phyloP scores from a whole-genome alignment of 2,329 filamentous ascomycete genomes.

The Raffaelea ambrosiae region DNA sequence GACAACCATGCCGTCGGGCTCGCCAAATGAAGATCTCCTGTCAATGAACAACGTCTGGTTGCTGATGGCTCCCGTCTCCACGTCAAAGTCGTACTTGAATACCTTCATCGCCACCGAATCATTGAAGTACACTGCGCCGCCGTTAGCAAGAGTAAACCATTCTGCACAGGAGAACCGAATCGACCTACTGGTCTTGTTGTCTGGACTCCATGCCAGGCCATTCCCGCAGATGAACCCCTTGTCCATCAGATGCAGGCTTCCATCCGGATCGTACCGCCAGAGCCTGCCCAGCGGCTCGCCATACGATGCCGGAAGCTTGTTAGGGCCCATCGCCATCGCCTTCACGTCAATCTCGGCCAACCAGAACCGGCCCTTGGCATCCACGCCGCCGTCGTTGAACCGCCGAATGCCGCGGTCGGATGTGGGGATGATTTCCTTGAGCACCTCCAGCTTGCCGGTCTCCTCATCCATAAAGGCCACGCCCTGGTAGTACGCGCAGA shows the following conservation, averaged over 20 bases:
- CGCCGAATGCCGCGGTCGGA: neutral
- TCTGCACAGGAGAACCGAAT: neutral
- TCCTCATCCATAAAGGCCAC: neutral
- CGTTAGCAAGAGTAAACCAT: too few relatives aligned
- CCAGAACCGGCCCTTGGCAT: neutral
- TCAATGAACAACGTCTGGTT: neutral
- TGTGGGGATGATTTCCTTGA: neutral
- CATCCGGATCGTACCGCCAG: neutral
- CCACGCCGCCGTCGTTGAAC: neutral
- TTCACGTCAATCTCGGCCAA: neutral
- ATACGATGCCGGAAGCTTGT: neutral
- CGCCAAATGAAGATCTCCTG: neutral
- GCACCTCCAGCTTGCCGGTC: neutral
- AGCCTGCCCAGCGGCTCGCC: neutral
- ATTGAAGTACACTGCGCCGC: neutral
- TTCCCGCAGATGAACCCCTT: neutral
- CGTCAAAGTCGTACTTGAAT: neutral
- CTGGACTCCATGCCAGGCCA: neutral
- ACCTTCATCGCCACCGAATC: neutral
- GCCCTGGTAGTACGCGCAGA: neutral
- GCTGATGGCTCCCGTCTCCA: neutral
- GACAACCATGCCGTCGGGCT: neutral
- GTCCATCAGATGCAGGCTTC: neutral
- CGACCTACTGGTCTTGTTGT: neutral
- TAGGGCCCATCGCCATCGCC: neutral